A percentile compares a stretch with the other conserved stretches of the same genome.
phyloP scores from a whole-genome alignment of 495 filamentous ascomycete species.

The Xylaria telfairii region DNA sequence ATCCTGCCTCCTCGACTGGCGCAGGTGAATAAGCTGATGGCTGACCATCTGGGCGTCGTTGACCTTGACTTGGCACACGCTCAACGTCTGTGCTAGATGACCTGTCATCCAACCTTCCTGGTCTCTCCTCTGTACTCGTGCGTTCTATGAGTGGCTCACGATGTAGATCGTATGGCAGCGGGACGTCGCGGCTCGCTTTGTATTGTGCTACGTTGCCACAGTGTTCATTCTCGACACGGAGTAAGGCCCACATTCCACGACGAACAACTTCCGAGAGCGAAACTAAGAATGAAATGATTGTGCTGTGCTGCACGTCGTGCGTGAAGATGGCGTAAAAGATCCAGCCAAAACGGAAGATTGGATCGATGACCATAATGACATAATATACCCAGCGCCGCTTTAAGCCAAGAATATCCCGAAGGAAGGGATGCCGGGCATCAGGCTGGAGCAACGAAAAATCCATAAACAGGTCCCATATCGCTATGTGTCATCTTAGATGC shows the following conservation, averaged over 20 bases:
- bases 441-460: slow-evolving; percentile 89
- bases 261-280: slow-evolving; percentile 78
- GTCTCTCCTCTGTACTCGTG: slow-evolving; percentile 34
- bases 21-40: slow-evolving; percentile 28
- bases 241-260: slow-evolving; percentile 86
- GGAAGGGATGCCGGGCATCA: slow-evolving; percentile 68
- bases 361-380: slow-evolving; percentile 78
- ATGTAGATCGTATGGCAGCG: slow-evolving; percentile 74
- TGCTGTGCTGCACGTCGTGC: slow-evolving; percentile 78
- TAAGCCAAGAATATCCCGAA: slow-evolving; percentile 82
- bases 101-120: not conserved
- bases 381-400: slow-evolving; percentile 84
- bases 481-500: slow-evolving; percentile 38
- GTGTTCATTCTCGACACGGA: slow-evolving; percentile 97
- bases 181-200: slow-evolving; percentile 80
- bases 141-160: slow-evolving; percentile 43
- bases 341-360: slow-evolving; percentile 93
- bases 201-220: slow-evolving; percentile 85
- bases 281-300: slow-evolving; percentile 76
- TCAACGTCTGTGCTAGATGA: slow-evolving; percentile 16
- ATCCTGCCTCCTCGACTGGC: slow-evolving; percentile 44
- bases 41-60: slow-evolving; percentile 22
- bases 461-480: slow-evolving; percentile 96
- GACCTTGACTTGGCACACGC: slow-evolving; percentile 27
- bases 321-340: slow-evolving; percentile 90